A percentile compares a stretch with the other conserved stretches of the same genome.
phyloP scores from a whole-genome alignment of 176 grass and related monocot species.

The Pontederia crassipes region DNA sequence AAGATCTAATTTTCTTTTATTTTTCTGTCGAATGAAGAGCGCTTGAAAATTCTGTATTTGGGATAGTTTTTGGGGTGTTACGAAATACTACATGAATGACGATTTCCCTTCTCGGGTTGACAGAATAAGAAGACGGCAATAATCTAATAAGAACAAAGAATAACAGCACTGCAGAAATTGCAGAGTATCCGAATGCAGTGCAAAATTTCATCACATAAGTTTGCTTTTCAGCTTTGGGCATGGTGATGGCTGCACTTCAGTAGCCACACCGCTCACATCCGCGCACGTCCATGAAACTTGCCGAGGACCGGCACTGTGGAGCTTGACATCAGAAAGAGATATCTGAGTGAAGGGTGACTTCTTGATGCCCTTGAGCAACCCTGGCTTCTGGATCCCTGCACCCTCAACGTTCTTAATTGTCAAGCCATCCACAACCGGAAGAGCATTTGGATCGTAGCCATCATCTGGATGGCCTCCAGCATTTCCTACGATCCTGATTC shows the following conservation, averaged over 20 bases:
- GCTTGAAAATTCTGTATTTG: no score
- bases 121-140: no score
- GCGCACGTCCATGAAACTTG: conserved; percentile 53
- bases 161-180: no score
- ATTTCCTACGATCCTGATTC: conserved; percentile 50
- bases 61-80: no score
- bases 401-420: conserved; percentile 74
- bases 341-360: conserved; percentile 55
- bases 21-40: no score
- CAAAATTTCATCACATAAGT: conserved; percentile 53
- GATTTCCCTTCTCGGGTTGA: no score
- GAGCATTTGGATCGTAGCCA: conserved; percentile 43
- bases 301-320: conserved; percentile 1
- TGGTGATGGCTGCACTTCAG: conserved; percentile 50
- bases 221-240: conserved; percentile 47
- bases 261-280: conserved; percentile 53
- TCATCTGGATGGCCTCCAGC: conserved; percentile 70
- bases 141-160: no score
- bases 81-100: no score
- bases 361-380: conserved; percentile 63
- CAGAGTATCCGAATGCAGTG: conserved; percentile 26
- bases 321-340: conserved; percentile 60
- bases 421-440: conserved; percentile 44
- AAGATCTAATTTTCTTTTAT: no score
- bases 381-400: conserved; percentile 57